Percentiles rank a stretch among this genome's conserved stretches.
Conservation (phyloP, 2,329 filamentous ascomycete species). For the Diaporthe citri region DNA sequence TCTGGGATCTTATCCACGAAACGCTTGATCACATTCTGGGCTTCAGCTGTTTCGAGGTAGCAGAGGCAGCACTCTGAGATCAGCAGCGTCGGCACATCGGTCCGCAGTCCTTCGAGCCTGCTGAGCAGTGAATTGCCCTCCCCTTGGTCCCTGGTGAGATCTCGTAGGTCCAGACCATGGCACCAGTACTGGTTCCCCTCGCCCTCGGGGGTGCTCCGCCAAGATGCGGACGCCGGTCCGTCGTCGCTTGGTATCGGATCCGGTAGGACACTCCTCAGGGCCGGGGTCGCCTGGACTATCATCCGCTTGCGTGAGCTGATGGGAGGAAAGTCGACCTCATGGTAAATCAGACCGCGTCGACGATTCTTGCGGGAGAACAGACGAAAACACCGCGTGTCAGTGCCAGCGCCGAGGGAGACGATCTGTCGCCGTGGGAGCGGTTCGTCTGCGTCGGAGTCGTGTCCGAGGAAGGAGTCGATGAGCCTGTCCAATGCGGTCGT, state of each 20-base stretch:
- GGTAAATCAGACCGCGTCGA: conserved; percentile 73
- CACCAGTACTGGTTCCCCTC: conserved; percentile 62
- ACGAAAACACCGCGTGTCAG: conserved; percentile 89
- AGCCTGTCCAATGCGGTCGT: conserved; percentile 86
- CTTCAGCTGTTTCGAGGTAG: conserved; percentile 79
- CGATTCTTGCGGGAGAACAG: conserved; percentile 65
- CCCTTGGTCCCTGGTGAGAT: conserved; percentile 55
- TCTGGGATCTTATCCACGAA: conserved; percentile 67
- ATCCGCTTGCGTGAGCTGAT: conserved; percentile 78
- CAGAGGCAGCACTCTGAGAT: conserved; percentile 97
- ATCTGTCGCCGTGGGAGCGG: conserved; percentile 72
- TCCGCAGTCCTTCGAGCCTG: conserved; percentile 49
- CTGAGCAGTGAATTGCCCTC: conserved; percentile 41
- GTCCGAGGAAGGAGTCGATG: conserved; percentile 76
- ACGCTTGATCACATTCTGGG: conserved; percentile 73
- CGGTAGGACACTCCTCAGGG: conserved; percentile 55
- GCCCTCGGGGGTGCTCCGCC: conserved; percentile 55
- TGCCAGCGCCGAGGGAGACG: conserved; percentile 91
- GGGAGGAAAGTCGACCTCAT: conserved; percentile 89
- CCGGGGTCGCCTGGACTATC: conserved; percentile 61
- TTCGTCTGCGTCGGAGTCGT: conserved; percentile 25
- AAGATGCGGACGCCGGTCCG: conserved; percentile 48
- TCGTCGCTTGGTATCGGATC: conserved; percentile 43
- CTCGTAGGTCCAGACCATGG: conserved; percentile 79
- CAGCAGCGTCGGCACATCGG: conserved; percentile 80